Conservation (phyloP, 371 early-diverging fungal genomes). For the Rhizopus sp. region DNA sequence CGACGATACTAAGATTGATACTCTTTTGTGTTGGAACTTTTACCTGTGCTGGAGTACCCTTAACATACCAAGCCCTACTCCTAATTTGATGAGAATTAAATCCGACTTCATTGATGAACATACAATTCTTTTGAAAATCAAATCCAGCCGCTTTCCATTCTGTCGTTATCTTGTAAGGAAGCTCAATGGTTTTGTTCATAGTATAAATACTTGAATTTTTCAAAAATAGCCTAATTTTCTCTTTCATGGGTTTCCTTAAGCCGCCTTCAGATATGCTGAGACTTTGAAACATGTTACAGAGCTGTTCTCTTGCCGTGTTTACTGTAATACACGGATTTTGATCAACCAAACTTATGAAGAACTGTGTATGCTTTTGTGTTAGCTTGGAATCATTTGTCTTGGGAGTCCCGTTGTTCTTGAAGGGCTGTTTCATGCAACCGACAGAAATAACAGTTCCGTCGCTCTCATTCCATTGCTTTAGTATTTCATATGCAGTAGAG, state of each 20-base stretch:
- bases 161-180: constrained; percentile 5
- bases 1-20: constrained; percentile 3
- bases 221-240: background rate
- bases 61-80: constrained; percentile 10
- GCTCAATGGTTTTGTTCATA: constrained; percentile 3
- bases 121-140: constrained; percentile 8
- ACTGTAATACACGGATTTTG: constrained; percentile 1
- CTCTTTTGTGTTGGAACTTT: constrained; percentile 8
- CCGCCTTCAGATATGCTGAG: background rate
- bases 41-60: constrained; percentile 9
- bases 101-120: constrained; percentile 10
- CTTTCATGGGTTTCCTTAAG: constrained; percentile 2
- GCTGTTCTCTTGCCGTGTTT: background rate
- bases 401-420: background rate
- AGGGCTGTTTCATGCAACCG: background rate
- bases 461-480: constrained; percentile 5
- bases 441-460: constrained; percentile 1
- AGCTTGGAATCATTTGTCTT: background rate
- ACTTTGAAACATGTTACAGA: background rate
- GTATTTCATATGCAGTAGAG: constrained; percentile 7
- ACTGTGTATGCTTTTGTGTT: background rate
- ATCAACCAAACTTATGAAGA: background rate
- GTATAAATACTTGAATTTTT: background rate
- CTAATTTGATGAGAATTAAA: constrained; percentile 9
- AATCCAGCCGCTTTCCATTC: constrained; percentile 7